Base-by-base conservation (phyloP, 2,329 filamentous ascomycete species). In the Knoxdaviesia proteae region DNA sequence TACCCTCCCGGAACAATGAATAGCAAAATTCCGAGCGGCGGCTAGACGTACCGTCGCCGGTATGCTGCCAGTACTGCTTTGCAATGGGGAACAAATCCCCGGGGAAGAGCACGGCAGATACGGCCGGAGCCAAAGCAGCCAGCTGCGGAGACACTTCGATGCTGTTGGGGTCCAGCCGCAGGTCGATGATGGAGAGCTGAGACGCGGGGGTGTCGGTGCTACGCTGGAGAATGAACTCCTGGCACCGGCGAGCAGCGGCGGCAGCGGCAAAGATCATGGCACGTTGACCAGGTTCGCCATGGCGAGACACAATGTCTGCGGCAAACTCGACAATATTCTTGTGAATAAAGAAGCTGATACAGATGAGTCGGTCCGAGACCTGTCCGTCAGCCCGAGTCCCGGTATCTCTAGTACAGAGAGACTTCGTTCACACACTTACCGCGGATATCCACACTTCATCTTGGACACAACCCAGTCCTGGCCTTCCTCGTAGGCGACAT, bases 51-150 rank as follows among this genome's bases (percentile, higher is more conserved):
- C 90, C 90, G 47, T 94, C 87, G 20, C 90, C 90, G 1, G 83
- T 81, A 58, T 98, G 90, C 57, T 96, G 90, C 90, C 90, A 98
- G 53, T 93, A 94, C 52, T 86, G 74, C 58, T 94, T 96, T n/a
- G 84, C 83, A 46, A 81, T 59, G 5, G 73, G 61, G 51, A 79
- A 87, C 11, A 74, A 61, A 8, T 76, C 71, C 39, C 69, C 64
- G 0, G 77, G 73, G 51, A 80, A 84, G 37, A 96, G 55, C 3
- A 94, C 76, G 30, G 76, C 77, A 1, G 71, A 80, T 29, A 87
- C 62, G 7, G 68, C 64, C 0, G 79, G 77, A 3, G 63, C 61
- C 32, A 80, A 58, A 35, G 67, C 63, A 39, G 58, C 61, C n/a
- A 77, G 63, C 34, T 67, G 61, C 5, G 67, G 59, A 1, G 71